Base-by-base conservation (phyloP, 371 early-diverging fungal species). In the Rhizopus delemar region DNA sequence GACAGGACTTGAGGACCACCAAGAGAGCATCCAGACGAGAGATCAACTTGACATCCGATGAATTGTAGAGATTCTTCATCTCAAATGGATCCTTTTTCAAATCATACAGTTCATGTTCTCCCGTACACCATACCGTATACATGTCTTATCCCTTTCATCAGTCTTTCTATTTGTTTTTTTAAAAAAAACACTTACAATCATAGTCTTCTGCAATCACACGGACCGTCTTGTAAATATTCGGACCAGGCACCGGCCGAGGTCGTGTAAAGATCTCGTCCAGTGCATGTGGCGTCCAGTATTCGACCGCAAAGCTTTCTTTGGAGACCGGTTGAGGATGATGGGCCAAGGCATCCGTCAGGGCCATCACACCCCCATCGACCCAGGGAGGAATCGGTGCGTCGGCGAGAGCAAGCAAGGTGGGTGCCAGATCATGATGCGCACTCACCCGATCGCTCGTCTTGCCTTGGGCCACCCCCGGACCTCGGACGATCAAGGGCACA, bases 101-200 rank as follows among this genome's bases (percentile, higher is more conserved):
- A 51, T 86, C 77, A 53, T 84, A 86, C 16, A 85, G 64, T 60
- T 87, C 86, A 54, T 78, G 80, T 41, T 85, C 84, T 32, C 85
- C 85, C 6, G 85, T 87, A 64, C 86, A 87, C 84, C 84, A 84
- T 8, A 78, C 78, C 16, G 80, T 60, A 65, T 85, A 87, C 58
- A 79, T 71, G 22, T 78, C 74, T 70, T 41, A 11, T n/a, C 0
- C 39, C 12, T 38, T 38, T 38, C 11, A 9, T 39, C 12, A 9
- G 8, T 39, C 12, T 39, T 43, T 43, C 4, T 41, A 11, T 43
- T 43, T 43, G 1, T 43, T 43, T 43, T 43, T 43, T 43, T 43
- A 5, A 13, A n/a, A 13, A 2, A 9, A 7, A 53, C 56, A 53
- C 56, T 66, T 65, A 77, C 75, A 74, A 52, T 83, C 80, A 61